Evolutionary conservation across 2,329 filamentous ascomycete species (phyloP).

Genomic region (Ciborinia camelliae): DNA sequence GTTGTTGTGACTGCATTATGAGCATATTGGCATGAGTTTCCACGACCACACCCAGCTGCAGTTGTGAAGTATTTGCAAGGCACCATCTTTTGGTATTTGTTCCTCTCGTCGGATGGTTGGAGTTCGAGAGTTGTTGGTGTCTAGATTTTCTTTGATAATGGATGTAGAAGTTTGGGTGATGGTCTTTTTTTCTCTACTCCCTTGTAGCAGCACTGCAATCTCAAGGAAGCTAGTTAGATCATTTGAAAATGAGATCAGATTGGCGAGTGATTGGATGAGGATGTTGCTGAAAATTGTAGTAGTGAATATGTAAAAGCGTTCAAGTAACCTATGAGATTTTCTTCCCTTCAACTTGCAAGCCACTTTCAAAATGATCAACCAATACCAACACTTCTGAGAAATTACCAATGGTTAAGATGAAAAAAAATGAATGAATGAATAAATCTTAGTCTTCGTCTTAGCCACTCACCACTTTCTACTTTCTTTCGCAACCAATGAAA

Average conservation of each 20-base stretch:
- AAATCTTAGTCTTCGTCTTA: too few relatives aligned
- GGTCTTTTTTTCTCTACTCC: background rate
- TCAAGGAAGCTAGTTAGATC: background rate
- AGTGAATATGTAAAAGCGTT: background rate
- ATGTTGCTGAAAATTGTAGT: background rate
- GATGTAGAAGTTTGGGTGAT: background rate
- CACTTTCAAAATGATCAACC: too few relatives aligned
- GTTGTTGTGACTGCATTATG: background rate
- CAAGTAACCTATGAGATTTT: too few relatives aligned
- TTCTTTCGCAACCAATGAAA: background rate
- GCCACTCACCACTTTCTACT: too few relatives aligned
- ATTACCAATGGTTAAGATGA: background rate
- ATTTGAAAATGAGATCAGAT: background rate
- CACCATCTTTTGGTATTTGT: background rate
- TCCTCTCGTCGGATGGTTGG: background rate
- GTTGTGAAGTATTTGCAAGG: background rate
- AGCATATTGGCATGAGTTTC: background rate
- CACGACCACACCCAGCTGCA: background rate
- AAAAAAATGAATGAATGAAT: too few relatives aligned
- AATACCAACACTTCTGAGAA: background rate
- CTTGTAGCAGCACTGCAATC: background rate
- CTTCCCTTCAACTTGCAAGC: too few relatives aligned
- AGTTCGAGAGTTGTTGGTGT: background rate
- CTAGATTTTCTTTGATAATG: background rate
- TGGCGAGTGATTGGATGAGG: too few relatives aligned